A percentile compares a stretch with the other conserved stretches of the same genome.
phyloP scores from a whole-genome alignment of 1,284 basidiomycete species.

The Gomphus bonarii region DNA sequence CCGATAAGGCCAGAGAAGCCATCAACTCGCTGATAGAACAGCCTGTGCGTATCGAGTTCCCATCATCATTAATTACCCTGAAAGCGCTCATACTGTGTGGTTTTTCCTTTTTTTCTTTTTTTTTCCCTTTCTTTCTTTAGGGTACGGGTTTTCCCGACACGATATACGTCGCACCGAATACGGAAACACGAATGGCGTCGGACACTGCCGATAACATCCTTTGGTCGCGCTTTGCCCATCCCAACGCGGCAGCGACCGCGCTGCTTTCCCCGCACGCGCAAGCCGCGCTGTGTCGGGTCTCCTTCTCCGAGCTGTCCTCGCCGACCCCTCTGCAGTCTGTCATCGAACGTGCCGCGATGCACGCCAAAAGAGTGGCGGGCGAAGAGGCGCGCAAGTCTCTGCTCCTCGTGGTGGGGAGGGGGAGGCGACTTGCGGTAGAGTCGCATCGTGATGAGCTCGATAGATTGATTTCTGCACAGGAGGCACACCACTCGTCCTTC shows the following conservation, averaged over 20 bases:
- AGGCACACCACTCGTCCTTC: conserved; percentile 20
- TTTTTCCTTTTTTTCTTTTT: too few species aligned
- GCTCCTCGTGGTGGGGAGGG: conserved; percentile 64
- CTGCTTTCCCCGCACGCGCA: conserved; percentile 22
- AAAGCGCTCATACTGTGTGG: too few species aligned
- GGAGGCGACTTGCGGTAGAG: conserved; percentile 54
- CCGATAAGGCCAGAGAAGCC: not conserved
- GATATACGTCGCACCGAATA: conserved; percentile 50
- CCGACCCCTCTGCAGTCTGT: conserved; percentile 46
- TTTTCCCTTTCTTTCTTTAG: too few species aligned
- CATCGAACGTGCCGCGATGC: conserved; percentile 30
- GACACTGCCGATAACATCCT: conserved; percentile 64
- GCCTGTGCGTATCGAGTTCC: conserved; percentile 15
- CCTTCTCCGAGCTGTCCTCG: conserved; percentile 38
- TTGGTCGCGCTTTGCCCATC: conserved; percentile 45
- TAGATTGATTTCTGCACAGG: conserved; percentile 38
- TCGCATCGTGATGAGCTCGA: conserved; percentile 49
- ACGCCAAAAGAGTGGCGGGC: conserved; percentile 16
- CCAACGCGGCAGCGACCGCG: conserved; percentile 14
- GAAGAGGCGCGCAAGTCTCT: conserved; percentile 27
- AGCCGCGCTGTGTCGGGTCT: conserved; percentile 44
- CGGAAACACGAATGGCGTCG: conserved; percentile 55
- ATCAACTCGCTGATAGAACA: conserved; percentile 10
- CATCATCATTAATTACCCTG: not conserved
- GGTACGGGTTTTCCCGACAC: conserved; percentile 44